phyloP scores from a whole-genome alignment of 495 filamentous ascomycete species.

The Peziza echinospora region DNA sequence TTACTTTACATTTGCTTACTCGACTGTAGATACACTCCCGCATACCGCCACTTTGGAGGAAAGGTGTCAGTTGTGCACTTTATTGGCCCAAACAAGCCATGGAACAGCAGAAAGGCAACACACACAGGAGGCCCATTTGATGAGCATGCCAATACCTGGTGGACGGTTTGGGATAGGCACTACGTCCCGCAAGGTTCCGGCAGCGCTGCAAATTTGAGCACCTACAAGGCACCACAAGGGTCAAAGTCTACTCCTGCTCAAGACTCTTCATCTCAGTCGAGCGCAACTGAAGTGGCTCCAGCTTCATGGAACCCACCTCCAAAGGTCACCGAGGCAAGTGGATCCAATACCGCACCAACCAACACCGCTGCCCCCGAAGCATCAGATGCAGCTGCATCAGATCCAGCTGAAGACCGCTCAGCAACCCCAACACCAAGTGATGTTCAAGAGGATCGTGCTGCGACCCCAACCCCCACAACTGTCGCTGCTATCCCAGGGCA shows the following conservation, averaged over 20 bases:
- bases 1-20: constrained; percentile 13
- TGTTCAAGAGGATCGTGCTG: not conserved
- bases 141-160: constrained; percentile 67
- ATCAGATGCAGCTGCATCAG: too few relatives aligned
- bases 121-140: constrained; percentile 45
- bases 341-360: not conserved
- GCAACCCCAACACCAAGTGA: not conserved
- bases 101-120: constrained; percentile 41
- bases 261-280: not conserved
- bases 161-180: constrained; percentile 77
- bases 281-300: not conserved
- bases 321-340: not conserved
- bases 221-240: not conserved
- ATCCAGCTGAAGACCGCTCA: too few relatives aligned
- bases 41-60: constrained; percentile 78
- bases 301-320: not conserved
- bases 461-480: not conserved
- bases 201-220: not conserved
- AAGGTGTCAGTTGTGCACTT: constrained; percentile 79
- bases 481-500: not conserved
- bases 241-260: not conserved
- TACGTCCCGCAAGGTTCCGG: constrained; percentile 24
- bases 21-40: constrained; percentile 31
- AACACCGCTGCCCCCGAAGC: not conserved
- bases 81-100: constrained; percentile 80